phyloP scores from a whole-genome alignment of 371 early-diverging fungal species.

The Mucor mucedo region DNA sequence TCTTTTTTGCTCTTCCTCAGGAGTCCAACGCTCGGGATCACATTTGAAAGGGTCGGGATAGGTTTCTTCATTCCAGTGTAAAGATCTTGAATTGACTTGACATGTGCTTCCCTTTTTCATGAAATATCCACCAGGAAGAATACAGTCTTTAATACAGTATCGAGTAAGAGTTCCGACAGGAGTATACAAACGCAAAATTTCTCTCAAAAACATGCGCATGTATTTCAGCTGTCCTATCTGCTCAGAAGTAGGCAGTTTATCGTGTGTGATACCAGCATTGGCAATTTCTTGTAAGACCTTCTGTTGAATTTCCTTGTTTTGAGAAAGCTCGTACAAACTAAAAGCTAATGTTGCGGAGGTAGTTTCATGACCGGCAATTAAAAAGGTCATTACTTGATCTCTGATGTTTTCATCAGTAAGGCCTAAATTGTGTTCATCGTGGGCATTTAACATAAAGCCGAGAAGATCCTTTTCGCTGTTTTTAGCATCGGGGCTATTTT shows the following conservation, averaged over 20 bases:
- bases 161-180: slow-evolving; percentile 53
- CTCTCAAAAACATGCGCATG: slow-evolving; percentile 53
- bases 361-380: slow-evolving; percentile 64
- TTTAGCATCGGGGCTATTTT: slow-evolving; percentile 39
- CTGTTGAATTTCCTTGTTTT: slow-evolving; percentile 48
- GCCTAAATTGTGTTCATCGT: slow-evolving; percentile 43
- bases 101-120: slow-evolving; percentile 29
- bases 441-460: slow-evolving; percentile 63
- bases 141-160: slow-evolving; percentile 56
- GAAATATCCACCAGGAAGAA: slow-evolving; percentile 53
- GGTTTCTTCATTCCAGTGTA: slow-evolving; percentile 54
- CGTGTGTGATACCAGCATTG: slow-evolving; percentile 45
- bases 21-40: slow-evolving; percentile 62
- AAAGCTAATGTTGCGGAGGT: slow-evolving; percentile 58
- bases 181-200: slow-evolving; percentile 56
- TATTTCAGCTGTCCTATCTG: slow-evolving; percentile 54
- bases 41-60: slow-evolving; percentile 53
- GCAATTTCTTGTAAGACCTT: slow-evolving; percentile 59
- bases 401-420: slow-evolving; percentile 58
- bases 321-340: slow-evolving; percentile 47
- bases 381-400: slow-evolving; percentile 63
- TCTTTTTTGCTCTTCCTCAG: slow-evolving; percentile 60
- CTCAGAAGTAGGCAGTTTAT: slow-evolving; percentile 43
- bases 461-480: slow-evolving; percentile 53
- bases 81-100: slow-evolving; percentile 31